Conservation (phyloP, 2,329 filamentous ascomycete genomes). For the Diplodia sapinea region DNA sequence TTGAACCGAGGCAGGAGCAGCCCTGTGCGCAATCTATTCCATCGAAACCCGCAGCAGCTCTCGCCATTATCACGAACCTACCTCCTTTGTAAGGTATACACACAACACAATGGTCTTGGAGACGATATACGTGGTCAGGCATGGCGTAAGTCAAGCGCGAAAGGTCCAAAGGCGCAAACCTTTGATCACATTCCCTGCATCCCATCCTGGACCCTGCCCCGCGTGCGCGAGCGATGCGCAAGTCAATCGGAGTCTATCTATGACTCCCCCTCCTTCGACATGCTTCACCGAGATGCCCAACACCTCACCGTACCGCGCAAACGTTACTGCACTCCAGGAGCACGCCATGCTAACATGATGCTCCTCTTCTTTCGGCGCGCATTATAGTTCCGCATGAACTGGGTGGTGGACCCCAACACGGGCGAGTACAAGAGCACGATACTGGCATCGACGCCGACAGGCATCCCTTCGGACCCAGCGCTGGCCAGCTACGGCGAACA, state of each 20-base stretch:
- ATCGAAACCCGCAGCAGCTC: constrained; percentile 11
- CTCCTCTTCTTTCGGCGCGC: constrained; percentile 28
- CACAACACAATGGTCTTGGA: constrained; percentile 49
- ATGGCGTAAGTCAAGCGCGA: constrained; percentile 53
- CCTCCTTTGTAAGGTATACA: background rate
- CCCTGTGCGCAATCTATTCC: constrained; percentile 20
- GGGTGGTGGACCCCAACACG: constrained; percentile 80
- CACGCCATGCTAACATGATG: constrained; percentile 34
- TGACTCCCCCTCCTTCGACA: constrained; percentile 17
- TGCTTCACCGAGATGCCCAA: background rate
- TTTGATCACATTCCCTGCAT: constrained; percentile 13
- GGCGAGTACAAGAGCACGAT: constrained; percentile 73
- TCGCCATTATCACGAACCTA: constrained; percentile 15
- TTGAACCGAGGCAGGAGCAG: constrained; percentile 20
- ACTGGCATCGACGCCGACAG: constrained; percentile 75
- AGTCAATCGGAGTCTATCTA: constrained; percentile 28
- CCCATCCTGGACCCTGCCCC: constrained; percentile 15
- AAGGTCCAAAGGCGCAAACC: background rate
- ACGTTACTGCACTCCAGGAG: constrained; percentile 7
- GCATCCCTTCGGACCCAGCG: constrained; percentile 84
- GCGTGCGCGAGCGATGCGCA: background rate
- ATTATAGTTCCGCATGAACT: constrained; percentile 82
- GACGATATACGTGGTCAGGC: constrained; percentile 56
- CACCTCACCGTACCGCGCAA: background rate
- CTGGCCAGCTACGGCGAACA: constrained; percentile 84